Evolutionary conservation across 2,329 filamentous ascomycete genomes (phyloP).

Genomic region (Scedosporium aurantiacum): DNA sequence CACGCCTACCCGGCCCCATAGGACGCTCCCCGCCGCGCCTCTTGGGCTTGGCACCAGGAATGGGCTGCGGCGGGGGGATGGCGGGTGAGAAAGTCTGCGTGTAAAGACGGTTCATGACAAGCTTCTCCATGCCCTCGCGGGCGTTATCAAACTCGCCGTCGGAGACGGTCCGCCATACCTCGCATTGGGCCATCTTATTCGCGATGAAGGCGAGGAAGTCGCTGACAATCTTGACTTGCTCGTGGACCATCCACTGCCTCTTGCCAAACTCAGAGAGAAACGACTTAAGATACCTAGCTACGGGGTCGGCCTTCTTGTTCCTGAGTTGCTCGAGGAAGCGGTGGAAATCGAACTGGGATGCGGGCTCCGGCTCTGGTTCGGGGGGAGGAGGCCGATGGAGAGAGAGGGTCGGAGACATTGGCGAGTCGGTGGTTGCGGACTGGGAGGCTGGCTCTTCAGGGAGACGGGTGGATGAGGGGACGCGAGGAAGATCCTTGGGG

Average conservation of each 20-base stretch:
- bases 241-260: constrained; percentile 98
- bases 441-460: constrained; percentile 9
- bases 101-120: constrained; percentile 97
- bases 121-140: constrained; percentile 96
- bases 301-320: constrained; percentile 94
- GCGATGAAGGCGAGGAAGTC: constrained; percentile 95
- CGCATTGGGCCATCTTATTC: constrained; percentile 95
- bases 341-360: constrained; percentile 92
- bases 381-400: constrained; percentile 57
- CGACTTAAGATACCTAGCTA: constrained; percentile 88
- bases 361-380: constrained; percentile 67
- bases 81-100: constrained; percentile 92
- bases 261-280: constrained; percentile 93
- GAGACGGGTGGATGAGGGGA: constrained; percentile 12
- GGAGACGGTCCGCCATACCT: constrained; percentile 91
- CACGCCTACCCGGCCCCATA: constrained; percentile 71
- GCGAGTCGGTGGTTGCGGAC: constrained; percentile 13
- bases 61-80: constrained; percentile 69
- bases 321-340: constrained; percentile 91
- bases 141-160: constrained; percentile 98
- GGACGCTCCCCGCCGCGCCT: constrained; percentile 56
- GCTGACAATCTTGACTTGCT: constrained; percentile 97
- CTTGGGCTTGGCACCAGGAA: constrained; percentile 57
- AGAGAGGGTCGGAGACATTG: constrained; percentile 36
- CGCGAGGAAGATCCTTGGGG: constrained; percentile 41